Conservation (phyloP, 768 basidiomycete genomes). For the Pisolithus orientalis region DNA sequence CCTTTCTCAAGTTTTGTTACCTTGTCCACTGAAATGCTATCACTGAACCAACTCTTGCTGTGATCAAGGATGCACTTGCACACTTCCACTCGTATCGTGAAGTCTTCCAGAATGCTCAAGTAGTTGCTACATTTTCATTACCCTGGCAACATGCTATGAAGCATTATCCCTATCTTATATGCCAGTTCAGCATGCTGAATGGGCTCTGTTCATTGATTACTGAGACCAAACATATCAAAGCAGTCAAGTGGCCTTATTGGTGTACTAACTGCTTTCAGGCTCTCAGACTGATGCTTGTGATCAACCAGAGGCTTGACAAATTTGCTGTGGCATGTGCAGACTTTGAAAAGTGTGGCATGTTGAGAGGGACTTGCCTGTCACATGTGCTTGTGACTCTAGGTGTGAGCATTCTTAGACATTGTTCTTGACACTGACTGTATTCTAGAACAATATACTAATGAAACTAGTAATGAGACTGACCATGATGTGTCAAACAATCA, state of each 20-base stretch:
- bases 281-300: conserved; percentile 27
- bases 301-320: conserved; percentile 27
- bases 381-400: background rate
- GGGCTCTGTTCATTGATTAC: conserved; percentile 34
- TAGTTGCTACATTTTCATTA: conserved; percentile 18
- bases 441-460: background rate
- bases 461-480: background rate
- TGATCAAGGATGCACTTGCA: conserved; percentile 12
- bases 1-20: conserved; percentile 26
- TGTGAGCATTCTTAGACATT: background rate
- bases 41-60: conserved; percentile 11
- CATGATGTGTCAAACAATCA: no score
- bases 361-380: conserved; percentile 9
- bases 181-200: conserved; percentile 27
- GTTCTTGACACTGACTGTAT: background rate
- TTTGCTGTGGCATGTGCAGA: conserved; percentile 12
- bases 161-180: conserved; percentile 25
- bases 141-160: conserved; percentile 28
- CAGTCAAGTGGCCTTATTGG: conserved; percentile 30
- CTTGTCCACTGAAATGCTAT: conserved; percentile 14
- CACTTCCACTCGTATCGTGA: conserved; percentile 16
- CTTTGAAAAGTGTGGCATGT: conserved; percentile 19
- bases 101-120: conserved; percentile 11
- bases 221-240: conserved; percentile 30
- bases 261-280: conserved; percentile 18